phyloP scores from a whole-genome alignment of 345 rosid species.

The Hibiscus trionum region DNA sequence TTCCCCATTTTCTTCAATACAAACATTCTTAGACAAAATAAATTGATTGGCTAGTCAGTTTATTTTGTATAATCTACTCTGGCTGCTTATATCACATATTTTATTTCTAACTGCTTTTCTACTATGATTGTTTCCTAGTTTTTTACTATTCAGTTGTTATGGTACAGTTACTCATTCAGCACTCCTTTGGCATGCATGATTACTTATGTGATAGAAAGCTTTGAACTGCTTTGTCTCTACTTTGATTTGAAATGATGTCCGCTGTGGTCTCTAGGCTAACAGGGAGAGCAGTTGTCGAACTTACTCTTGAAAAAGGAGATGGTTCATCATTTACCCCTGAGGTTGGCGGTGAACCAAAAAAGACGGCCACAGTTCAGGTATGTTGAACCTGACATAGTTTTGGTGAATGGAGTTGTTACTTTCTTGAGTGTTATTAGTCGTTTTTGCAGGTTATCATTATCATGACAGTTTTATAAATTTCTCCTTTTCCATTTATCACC shows the following conservation, averaged over 20 bases:
- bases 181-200: not conserved
- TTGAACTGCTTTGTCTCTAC: not conserved
- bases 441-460: not conserved
- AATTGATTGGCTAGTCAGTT: too few relatives aligned
- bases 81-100: too few relatives aligned
- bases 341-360: slow-evolving; percentile 67
- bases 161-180: not conserved
- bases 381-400: not conserved
- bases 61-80: too few relatives aligned
- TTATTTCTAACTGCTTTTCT: not conserved
- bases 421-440: not conserved
- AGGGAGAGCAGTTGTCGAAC: slow-evolving; percentile 78
- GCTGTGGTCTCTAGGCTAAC: slow-evolving; percentile 47
- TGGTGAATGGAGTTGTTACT: not conserved
- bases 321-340: slow-evolving; percentile 75
- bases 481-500: not conserved
- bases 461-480: not conserved
- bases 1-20: not conserved
- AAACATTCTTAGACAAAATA: not conserved
- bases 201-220: not conserved
- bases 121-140: not conserved
- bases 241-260: slow-evolving; percentile 1
- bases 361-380: slow-evolving; percentile 75
- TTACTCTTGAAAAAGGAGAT: slow-evolving; percentile 73
- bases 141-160: not conserved